These are phyloP conservation scores for Ophiostoma angusticollis DNA, from an alignment of 2,329 filamentous ascomycete species.

Conservation along the genomic window DNA sequence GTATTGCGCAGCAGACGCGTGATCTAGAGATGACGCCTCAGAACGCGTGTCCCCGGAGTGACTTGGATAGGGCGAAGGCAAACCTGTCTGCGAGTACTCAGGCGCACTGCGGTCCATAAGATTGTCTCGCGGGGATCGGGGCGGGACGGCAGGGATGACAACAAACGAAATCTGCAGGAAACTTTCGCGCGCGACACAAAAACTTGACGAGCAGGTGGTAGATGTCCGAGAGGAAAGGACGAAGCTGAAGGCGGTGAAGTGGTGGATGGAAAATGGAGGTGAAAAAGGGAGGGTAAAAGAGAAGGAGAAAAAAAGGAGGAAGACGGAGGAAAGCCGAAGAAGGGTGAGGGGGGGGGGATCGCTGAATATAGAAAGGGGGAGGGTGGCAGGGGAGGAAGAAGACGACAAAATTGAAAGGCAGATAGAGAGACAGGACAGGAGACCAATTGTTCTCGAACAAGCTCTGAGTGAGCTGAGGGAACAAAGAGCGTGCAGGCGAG, in stretches of 20 bases:
- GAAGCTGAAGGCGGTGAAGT: not conserved
- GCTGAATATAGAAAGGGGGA: too few species aligned
- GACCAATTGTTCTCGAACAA: too few species aligned
- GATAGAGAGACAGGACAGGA: too few species aligned
- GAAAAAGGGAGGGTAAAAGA: conserved; percentile 5
- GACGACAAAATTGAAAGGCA: not conserved
- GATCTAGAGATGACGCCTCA: conserved; percentile 81
- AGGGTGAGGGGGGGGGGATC: too few species aligned
- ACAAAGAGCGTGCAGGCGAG: not conserved
- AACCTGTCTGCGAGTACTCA: conserved; percentile 82
- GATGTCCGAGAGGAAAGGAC: not conserved
- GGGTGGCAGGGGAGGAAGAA: too few species aligned
- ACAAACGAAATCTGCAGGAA: not conserved
- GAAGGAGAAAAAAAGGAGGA: conserved; percentile 7
- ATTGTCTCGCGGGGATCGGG: conserved; percentile 15
- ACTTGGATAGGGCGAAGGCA: conserved; percentile 59
- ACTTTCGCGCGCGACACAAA: not conserved
- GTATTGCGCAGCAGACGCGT: conserved; percentile 85
- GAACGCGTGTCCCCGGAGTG: conserved; percentile 58
- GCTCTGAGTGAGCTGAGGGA: not conserved
- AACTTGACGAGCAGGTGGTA: not conserved
- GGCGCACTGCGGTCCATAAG: conserved; percentile 51
- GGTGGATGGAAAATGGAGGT: not conserved
- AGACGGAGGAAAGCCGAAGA: not conserved
- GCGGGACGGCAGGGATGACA: conserved; percentile 1